Percentiles rank a stretch among this genome's conserved stretches.
Evolutionary conservation across 1,139 yeast genomes (phyloP).

Genomic region (Sugiyamaella japonica): DNA sequence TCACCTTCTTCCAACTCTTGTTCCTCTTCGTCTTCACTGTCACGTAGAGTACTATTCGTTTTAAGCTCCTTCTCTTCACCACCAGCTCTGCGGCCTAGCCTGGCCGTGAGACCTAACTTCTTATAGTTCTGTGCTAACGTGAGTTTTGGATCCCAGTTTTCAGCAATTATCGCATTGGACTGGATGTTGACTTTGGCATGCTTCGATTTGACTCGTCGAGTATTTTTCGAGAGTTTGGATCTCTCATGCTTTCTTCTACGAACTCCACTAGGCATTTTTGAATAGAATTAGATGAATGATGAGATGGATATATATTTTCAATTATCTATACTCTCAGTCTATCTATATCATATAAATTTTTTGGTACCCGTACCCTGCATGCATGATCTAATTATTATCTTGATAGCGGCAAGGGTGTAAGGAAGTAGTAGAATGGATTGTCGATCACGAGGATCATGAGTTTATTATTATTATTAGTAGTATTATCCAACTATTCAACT

Average conservation of each 20-base stretch:
- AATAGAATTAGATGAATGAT: neutral
- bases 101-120: conserved; percentile 69
- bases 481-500: conserved; percentile 20
- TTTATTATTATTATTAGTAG: no score
- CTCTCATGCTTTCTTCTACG: conserved; percentile 84
- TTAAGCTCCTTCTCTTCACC: conserved; percentile 44
- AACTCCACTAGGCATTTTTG: conserved; percentile 50
- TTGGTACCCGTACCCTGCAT: conserved; percentile 11
- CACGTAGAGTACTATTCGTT: conserved; percentile 35
- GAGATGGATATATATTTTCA: no score
- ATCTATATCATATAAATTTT: neutral
- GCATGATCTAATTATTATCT: neutral
- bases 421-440: neutral
- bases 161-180: conserved; percentile 68
- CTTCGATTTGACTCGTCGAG: conserved; percentile 68
- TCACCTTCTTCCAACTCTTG: conserved; percentile 63
- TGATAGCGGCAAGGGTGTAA: neutral
- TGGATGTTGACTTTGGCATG: conserved; percentile 63
- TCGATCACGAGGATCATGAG: neutral
- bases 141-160: conserved; percentile 81
- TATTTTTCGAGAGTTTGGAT: conserved; percentile 65
- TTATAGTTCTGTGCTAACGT: conserved; percentile 79
- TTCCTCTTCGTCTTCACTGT: conserved; percentile 38
- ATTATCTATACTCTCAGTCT: no score
- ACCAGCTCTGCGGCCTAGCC: conserved; percentile 57